phyloP scores from a whole-genome alignment of 2,329 filamentous ascomycete species.

The Xylariaceae sp. region DNA sequence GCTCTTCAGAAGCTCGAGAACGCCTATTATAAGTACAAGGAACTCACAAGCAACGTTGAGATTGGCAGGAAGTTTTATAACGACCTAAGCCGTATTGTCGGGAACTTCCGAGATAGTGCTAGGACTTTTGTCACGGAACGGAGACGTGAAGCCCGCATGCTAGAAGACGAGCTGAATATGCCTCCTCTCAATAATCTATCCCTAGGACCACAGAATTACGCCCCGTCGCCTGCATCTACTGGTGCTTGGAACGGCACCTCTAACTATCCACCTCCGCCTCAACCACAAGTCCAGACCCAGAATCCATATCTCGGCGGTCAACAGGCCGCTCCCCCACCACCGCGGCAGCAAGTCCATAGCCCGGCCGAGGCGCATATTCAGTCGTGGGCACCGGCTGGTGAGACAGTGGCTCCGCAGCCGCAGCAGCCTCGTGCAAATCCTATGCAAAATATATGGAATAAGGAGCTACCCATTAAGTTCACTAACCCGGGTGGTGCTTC shows the following conservation, averaged over 20 bases:
- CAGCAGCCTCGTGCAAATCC: slow-evolving; percentile 45
- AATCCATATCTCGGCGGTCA: slow-evolving; percentile 16
- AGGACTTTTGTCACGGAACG: slow-evolving; percentile 81
- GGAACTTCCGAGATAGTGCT: slow-evolving; percentile 76
- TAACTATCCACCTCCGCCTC: slow-evolving; percentile 32
- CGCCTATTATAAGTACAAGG: slow-evolving; percentile 95
- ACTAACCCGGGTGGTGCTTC: slow-evolving; percentile 45
- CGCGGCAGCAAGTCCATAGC: slow-evolving; percentile 35
- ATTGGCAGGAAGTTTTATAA: slow-evolving; percentile 97
- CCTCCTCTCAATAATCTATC: slow-evolving; percentile 39
- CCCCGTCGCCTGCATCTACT: slow-evolving; percentile 2
- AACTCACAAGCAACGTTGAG: slow-evolving; percentile 90
- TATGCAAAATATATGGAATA: slow-evolving; percentile 72
- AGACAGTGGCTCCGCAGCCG: slow-evolving; percentile 57
- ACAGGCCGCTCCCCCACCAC: slow-evolving; percentile 33
- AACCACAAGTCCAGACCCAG: slow-evolving; percentile 23
- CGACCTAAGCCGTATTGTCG: slow-evolving; percentile 86
- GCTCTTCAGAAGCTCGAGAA: slow-evolving; percentile 88
- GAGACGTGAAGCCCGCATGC: slow-evolving; percentile 76
- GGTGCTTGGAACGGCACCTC: slow-evolving; percentile 16
- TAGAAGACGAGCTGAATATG: slow-evolving; percentile 51
- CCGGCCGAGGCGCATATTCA: slow-evolving; percentile 60
- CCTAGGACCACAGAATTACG: slow-evolving; percentile 28
- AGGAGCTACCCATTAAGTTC: slow-evolving; percentile 82
- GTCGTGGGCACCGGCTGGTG: slow-evolving; percentile 56